A percentile compares a stretch with the other conserved stretches of the same genome.
These are phyloP conservation scores for Penicillium freii DNA, from an alignment of 2,329 filamentous ascomycete species.

Conservation along the genomic window DNA sequence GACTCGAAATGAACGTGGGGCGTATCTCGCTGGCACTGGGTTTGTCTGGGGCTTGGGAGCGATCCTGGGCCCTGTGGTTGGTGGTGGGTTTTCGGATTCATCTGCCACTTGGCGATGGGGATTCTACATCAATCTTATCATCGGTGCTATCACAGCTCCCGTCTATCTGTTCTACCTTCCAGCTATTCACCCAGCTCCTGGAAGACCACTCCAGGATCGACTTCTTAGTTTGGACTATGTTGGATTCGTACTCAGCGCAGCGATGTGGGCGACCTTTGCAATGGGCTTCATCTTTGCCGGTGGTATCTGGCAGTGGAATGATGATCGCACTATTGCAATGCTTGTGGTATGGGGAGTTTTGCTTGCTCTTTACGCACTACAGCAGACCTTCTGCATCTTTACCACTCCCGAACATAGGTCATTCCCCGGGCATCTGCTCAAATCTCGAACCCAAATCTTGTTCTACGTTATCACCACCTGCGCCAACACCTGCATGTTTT, in stretches of 20 bases:
- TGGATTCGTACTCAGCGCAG: not conserved
- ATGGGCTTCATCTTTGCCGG: not conserved
- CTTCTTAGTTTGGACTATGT: not conserved
- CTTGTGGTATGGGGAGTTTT: not conserved
- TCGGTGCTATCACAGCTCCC: constrained; percentile 39
- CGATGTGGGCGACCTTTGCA: not conserved
- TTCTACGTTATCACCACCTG: too few species aligned
- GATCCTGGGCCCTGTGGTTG: constrained; percentile 39
- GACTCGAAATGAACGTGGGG: constrained; percentile 11
- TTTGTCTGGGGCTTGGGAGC: constrained; percentile 35
- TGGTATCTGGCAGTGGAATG: not conserved
- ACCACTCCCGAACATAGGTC: constrained; percentile 47
- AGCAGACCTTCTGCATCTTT: constrained; percentile 47
- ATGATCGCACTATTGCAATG: not conserved
- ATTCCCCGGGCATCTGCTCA: constrained; percentile 41
- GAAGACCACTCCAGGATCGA: not conserved
- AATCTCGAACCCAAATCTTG: too few species aligned
- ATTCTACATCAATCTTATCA: constrained; percentile 56
- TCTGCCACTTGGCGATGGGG: constrained; percentile 32
- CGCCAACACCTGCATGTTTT: too few species aligned
- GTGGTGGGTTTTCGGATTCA: constrained; percentile 34
- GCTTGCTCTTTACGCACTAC: constrained; percentile 40
- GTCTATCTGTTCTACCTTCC: too few species aligned
- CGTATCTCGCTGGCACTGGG: constrained; percentile 28
- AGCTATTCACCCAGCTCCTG: too few species aligned